A percentile compares a stretch with the other conserved stretches of the same genome.
These are phyloP conservation scores for Boletus edulis DNA, from an alignment of 768 basidiomycete species.

Conservation along the genomic window DNA sequence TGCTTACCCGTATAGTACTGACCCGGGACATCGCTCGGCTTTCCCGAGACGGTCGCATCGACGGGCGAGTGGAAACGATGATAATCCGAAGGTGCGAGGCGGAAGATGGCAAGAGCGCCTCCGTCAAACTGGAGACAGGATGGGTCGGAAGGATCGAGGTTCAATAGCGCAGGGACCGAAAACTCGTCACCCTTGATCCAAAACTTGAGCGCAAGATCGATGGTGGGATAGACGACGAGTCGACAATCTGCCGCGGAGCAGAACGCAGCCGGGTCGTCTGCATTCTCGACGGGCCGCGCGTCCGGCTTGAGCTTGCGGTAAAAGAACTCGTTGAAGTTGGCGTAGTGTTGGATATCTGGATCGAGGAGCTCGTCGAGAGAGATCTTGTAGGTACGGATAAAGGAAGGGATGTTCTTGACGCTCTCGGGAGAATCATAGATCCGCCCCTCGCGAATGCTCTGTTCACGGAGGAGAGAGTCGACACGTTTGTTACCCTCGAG, in stretches of 20 bases:
- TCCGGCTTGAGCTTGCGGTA: constrained; percentile 52
- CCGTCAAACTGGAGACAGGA: constrained; percentile 40
- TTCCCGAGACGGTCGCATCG: constrained; percentile 47
- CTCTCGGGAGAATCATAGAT: constrained; percentile 55
- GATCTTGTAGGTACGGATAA: constrained; percentile 55
- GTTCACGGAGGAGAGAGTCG: constrained; percentile 49
- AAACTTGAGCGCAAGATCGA: constrained; percentile 59
- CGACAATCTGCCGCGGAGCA: constrained; percentile 73
- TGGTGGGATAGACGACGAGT: constrained; percentile 61
- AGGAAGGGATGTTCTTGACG: constrained; percentile 50
- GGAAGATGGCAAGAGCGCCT: constrained; percentile 61
- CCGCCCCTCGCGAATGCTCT: constrained; percentile 55
- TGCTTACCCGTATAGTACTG: constrained; percentile 58
- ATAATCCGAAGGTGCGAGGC: constrained; percentile 79
- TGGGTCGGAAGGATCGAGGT: constrained; percentile 42
- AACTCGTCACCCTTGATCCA: constrained; percentile 81
- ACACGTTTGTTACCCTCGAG: constrained; percentile 46
- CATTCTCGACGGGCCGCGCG: constrained; percentile 60
- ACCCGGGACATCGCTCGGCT: constrained; percentile 46
- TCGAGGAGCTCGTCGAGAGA: constrained; percentile 57
- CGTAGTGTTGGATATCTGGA: constrained; percentile 59
- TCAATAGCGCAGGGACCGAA: constrained; percentile 58
- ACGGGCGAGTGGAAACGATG: constrained; percentile 78
- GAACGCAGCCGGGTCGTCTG: constrained; percentile 48
- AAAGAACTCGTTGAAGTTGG: constrained; percentile 81